These are phyloP conservation scores for Geotrichum restrictum DNA, from an alignment of 1,139 yeast genomes.

Conservation along the genomic window DNA sequence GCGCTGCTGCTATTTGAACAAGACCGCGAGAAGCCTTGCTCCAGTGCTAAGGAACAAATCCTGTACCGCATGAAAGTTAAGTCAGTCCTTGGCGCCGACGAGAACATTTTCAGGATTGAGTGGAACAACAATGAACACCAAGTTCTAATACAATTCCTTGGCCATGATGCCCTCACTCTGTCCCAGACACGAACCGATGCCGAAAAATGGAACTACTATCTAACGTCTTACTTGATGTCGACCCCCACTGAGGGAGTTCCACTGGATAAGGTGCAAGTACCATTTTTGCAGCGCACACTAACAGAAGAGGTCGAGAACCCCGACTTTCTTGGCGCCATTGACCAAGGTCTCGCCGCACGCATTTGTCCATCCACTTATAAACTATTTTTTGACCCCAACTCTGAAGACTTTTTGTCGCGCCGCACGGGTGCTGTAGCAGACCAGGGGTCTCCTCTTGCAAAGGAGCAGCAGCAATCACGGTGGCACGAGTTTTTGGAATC, in stretches of 20 bases:
- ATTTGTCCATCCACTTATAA: slow-evolving; percentile 76
- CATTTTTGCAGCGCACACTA: slow-evolving; percentile 56
- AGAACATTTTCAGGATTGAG: slow-evolving; percentile 84
- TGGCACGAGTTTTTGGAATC: slow-evolving; percentile 34
- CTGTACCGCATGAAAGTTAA: slow-evolving; percentile 86
- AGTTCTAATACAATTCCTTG: slow-evolving; percentile 78
- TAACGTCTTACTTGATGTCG: slow-evolving; percentile 88
- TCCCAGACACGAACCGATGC: slow-evolving; percentile 71
- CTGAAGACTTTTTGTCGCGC: slow-evolving; percentile 71
- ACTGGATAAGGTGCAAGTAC: slow-evolving; percentile 69
- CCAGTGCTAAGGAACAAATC: slow-evolving; percentile 80
- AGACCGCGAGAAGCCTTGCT: slow-evolving; percentile 56
- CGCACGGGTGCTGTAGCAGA: slow-evolving; percentile 18
- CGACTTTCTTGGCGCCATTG: slow-evolving; percentile 40
- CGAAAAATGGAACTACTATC: slow-evolving; percentile 86
- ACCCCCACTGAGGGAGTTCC: slow-evolving; percentile 97
- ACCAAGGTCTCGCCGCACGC: slow-evolving; percentile 74
- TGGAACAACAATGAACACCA: slow-evolving; percentile 53
- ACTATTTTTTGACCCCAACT: slow-evolving; percentile 74
- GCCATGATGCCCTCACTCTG: slow-evolving; percentile 80
- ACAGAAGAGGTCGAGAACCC: slow-evolving; percentile 26
- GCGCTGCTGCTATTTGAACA: slow-evolving; percentile 75
- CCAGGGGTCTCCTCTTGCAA: slow-evolving; percentile 24
- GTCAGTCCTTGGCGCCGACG: slow-evolving; percentile 74
- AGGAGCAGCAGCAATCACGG: slow-evolving; percentile 24